phyloP scores from a whole-genome alignment of 2,329 filamentous ascomycete species.

The Stemphylium beticola region DNA sequence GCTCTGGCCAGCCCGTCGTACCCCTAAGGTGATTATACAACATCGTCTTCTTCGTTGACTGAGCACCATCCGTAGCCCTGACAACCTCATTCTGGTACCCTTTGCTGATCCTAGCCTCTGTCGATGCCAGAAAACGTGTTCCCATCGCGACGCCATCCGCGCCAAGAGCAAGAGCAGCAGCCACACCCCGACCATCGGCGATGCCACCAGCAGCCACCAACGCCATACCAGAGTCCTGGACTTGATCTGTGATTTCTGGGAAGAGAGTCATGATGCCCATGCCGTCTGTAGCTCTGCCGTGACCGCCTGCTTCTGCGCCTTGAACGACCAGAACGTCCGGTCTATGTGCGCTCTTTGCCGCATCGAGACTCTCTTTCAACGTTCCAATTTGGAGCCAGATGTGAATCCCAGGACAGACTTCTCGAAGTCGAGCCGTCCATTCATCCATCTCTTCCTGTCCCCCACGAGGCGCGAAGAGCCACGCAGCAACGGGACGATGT shows the following conservation, averaged over 20 bases:
- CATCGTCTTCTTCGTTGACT: slow-evolving; percentile 53
- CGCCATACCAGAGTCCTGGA: slow-evolving; percentile 13
- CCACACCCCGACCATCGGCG: slow-evolving; percentile 63
- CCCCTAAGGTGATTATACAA: slow-evolving; percentile 60
- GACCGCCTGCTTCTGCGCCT: slow-evolving; percentile 67
- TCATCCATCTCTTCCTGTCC: slow-evolving; percentile 39
- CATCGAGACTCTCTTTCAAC: slow-evolving; percentile 60
- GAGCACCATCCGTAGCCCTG: slow-evolving; percentile 54
- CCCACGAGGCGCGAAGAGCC: slow-evolving; percentile 67
- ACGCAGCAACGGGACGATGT: slow-evolving; percentile 64
- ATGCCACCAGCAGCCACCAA: slow-evolving; percentile 67
- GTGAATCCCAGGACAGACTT: slow-evolving; percentile 46
- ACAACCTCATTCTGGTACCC: slow-evolving; percentile 56
- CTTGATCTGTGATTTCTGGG: slow-evolving; percentile 59
- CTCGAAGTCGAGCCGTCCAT: slow-evolving; percentile 39
- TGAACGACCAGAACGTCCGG: slow-evolving; percentile 66
- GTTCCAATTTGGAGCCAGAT: slow-evolving; percentile 68
- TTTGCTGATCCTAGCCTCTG: slow-evolving; percentile 50
- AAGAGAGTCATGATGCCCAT: slow-evolving; percentile 61
- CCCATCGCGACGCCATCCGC: slow-evolving; percentile 65
- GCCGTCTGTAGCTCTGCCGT: slow-evolving; percentile 57
- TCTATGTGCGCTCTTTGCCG: slow-evolving; percentile 50
- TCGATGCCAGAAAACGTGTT: slow-evolving; percentile 67
- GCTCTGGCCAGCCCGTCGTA: slow-evolving; percentile 62
- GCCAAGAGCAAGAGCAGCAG: slow-evolving; percentile 63